phyloP scores from a whole-genome alignment of 2,329 filamentous ascomycete genomes.

The Talaromyces sp. region DNA sequence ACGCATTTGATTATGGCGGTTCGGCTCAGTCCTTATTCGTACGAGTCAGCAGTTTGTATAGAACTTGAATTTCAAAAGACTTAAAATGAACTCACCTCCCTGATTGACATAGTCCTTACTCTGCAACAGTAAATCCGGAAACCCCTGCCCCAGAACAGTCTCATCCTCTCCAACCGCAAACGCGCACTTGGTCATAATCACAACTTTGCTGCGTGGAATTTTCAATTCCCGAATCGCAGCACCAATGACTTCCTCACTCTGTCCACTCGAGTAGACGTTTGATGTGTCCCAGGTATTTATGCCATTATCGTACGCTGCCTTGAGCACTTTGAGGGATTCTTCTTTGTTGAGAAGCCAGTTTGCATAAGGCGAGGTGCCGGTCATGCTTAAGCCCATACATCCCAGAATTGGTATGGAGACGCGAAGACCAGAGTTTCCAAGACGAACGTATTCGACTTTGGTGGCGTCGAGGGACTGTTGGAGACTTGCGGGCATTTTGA shows the following conservation, averaged over 20 bases:
- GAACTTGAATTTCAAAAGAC: neutral
- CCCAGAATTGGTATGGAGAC: slow-evolving; percentile 9
- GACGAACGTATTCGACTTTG: slow-evolving; percentile 12
- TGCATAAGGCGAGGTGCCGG: neutral
- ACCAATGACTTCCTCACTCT: slow-evolving; percentile 60
- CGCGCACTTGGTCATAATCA: slow-evolving; percentile 56
- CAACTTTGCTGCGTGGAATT: slow-evolving; percentile 55
- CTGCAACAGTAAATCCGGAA: slow-evolving; percentile 37
- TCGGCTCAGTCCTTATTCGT: slow-evolving; percentile 44
- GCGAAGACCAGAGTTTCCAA: slow-evolving; percentile 12
- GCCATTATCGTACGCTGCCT: slow-evolving; percentile 28
- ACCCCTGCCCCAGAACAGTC: slow-evolving; percentile 28
- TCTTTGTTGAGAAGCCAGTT: slow-evolving; percentile 11
- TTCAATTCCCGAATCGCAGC: slow-evolving; percentile 59
- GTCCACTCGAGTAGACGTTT: slow-evolving; percentile 50
- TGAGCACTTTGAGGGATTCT: slow-evolving; percentile 21
- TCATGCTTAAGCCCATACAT: neutral
- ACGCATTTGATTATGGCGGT: slow-evolving; percentile 48
- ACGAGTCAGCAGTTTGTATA: neutral
- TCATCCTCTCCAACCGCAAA: slow-evolving; percentile 25
- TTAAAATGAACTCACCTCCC: slow-evolving; percentile 1
- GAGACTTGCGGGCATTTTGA: neutral
- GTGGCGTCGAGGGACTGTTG: slow-evolving; percentile 13
- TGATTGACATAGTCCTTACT: slow-evolving; percentile 52
- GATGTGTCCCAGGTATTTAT: slow-evolving; percentile 30